Evolutionary conservation across 2,329 filamentous ascomycete species (phyloP).

Genomic region (Penicillium aurantiogriseum): DNA sequence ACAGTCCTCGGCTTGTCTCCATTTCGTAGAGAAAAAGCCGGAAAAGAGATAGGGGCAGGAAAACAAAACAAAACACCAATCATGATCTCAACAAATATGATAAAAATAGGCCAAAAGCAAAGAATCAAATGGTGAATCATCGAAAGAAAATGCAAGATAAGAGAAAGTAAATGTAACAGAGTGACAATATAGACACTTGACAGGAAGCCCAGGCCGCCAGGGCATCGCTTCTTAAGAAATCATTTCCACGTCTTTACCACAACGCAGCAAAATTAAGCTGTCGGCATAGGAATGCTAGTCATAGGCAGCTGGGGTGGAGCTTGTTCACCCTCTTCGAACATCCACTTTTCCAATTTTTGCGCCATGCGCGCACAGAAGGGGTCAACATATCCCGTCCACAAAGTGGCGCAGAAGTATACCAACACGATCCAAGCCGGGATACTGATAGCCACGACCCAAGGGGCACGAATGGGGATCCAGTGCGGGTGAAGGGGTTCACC

Average conservation of each 20-base stretch:
- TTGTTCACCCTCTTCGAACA: conserved; percentile 49
- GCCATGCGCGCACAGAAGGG: conserved; percentile 50
- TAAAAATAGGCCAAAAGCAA: not conserved
- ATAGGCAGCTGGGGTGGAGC: conserved; percentile 20
- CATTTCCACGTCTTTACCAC: not conserved
- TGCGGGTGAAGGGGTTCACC: conserved; percentile 40
- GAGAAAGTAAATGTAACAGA: not conserved
- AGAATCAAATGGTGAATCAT: not conserved
- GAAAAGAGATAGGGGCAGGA: not conserved
- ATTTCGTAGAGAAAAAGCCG: not conserved
- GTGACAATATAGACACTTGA: not conserved
- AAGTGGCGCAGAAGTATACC: conserved; percentile 49
- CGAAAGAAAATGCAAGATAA: not conserved
- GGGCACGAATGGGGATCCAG: conserved; percentile 45
- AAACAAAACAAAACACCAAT: not conserved
- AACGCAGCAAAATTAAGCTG: not conserved
- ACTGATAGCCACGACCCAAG: conserved; percentile 43
- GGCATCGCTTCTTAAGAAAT: conserved; percentile 4
- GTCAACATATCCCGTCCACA: conserved; percentile 55
- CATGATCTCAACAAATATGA: conserved; percentile 3
- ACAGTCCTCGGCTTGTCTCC: not conserved
- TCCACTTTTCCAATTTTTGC: conserved; percentile 48
- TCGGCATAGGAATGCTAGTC: conserved; percentile 28
- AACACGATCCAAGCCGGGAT: conserved; percentile 49
- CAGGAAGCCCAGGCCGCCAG: conserved; percentile 5